A percentile compares a stretch with the other conserved stretches of the same genome.
Evolutionary conservation across 257 asterid genomes (phyloP).

Genomic region (Datura wrightii): DNA sequence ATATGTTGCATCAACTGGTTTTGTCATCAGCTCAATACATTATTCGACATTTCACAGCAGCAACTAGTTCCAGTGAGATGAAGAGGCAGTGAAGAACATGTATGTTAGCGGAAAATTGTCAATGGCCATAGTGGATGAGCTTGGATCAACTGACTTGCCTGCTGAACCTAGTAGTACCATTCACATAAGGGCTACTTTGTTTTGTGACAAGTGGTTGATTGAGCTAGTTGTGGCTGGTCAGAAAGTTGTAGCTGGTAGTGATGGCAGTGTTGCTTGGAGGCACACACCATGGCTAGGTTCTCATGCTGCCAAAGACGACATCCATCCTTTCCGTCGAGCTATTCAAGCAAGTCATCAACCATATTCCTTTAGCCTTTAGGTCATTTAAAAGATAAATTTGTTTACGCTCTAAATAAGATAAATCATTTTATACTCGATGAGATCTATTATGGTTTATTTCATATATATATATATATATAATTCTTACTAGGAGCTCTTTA

Average conservation of each 20-base stretch:
- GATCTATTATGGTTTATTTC: too few species aligned
- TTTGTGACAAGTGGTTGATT: slow-evolving; percentile 78
- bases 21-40: slow-evolving; percentile 86
- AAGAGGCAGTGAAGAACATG: slow-evolving; percentile 58
- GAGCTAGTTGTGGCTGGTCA: slow-evolving; percentile 77
- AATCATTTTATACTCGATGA: too few species aligned
- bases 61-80: slow-evolving; percentile 76
- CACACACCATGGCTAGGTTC: slow-evolving; percentile 87
- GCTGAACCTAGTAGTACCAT: slow-evolving; percentile 36
- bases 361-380: too few species aligned
- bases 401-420: too few species aligned
- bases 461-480: too few species aligned
- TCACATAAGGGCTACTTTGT: slow-evolving; percentile 80
- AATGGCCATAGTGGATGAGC: slow-evolving; percentile 74
- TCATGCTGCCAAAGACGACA: slow-evolving; percentile 84
- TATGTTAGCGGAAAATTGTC: slow-evolving; percentile 74
- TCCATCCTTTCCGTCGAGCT: slow-evolving; percentile 81
- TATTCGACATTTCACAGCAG: slow-evolving; percentile 79
- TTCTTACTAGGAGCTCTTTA: background rate
- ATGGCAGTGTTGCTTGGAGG: slow-evolving; percentile 89
- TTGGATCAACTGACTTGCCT: too few species aligned
- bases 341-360: slow-evolving; percentile 66
- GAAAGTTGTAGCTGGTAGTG: slow-evolving; percentile 81
- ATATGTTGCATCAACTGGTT: slow-evolving; percentile 57
- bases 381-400: background rate